A percentile compares a stretch with the other conserved stretches of the same genome.
phyloP scores from a whole-genome alignment of 2,329 filamentous ascomycete species.

The Fusarium tanahbumbuense region DNA sequence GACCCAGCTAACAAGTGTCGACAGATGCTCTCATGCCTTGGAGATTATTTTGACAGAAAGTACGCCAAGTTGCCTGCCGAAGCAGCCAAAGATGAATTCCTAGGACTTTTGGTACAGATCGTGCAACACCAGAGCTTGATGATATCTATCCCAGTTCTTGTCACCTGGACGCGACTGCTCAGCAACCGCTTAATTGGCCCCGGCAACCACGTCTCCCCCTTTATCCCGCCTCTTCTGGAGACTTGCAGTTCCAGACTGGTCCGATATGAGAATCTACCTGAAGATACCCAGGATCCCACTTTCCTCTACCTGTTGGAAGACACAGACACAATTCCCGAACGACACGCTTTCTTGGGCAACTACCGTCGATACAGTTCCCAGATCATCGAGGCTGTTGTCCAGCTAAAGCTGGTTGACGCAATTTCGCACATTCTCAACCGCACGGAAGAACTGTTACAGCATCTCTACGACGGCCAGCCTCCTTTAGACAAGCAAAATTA shows the following conservation, averaged over 20 bases:
- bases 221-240: constrained; percentile 82
- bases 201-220: constrained; percentile 68
- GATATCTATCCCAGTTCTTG: constrained; percentile 91
- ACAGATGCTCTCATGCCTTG: constrained; percentile 86
- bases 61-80: constrained; percentile 72
- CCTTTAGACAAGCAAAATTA: constrained; percentile 73
- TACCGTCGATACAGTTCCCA: constrained; percentile 91
- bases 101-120: constrained; percentile 82
- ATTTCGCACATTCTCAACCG: constrained; percentile 87
- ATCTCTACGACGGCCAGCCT: constrained; percentile 77
- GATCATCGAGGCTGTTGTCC: constrained; percentile 87
- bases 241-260: constrained; percentile 85
- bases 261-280: constrained; percentile 86
- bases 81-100: constrained; percentile 76
- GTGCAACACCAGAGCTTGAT: constrained; percentile 88
- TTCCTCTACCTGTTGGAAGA: constrained; percentile 89
- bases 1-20: background rate
- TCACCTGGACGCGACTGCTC: constrained; percentile 88
- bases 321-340: constrained; percentile 92
- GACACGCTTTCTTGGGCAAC: constrained; percentile 94
- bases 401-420: constrained; percentile 84
- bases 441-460: constrained; percentile 78
- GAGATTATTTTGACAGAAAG: constrained; percentile 84
- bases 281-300: constrained; percentile 83
- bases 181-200: constrained; percentile 75